Evolutionary conservation across 106 monocot genomes (phyloP).

Genomic region (Dactylorhiza incarnata): DNA sequence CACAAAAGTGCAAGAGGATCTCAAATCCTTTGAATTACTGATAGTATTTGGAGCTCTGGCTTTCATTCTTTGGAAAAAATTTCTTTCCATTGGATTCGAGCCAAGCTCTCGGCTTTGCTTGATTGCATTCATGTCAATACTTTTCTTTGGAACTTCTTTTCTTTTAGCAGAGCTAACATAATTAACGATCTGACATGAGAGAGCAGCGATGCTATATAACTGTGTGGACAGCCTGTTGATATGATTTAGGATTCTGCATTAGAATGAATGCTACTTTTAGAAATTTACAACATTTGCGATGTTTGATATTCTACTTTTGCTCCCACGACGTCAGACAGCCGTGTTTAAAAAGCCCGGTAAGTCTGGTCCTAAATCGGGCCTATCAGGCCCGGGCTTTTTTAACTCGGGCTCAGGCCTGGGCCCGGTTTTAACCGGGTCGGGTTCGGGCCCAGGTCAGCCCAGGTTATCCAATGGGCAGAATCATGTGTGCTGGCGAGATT

Average conservation of each 20-base stretch:
- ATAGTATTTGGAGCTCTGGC: conserved; percentile 27
- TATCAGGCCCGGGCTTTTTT: too few species aligned
- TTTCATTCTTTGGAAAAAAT: conserved; percentile 35
- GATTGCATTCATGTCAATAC: conserved; percentile 95
- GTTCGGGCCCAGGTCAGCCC: too few species aligned
- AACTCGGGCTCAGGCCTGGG: too few species aligned
- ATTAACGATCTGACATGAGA: conserved; percentile 69
- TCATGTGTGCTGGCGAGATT: too few species aligned
- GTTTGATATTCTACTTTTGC: too few species aligned
- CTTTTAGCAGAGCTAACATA: conserved; percentile 32
- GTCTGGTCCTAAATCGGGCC: too few species aligned
- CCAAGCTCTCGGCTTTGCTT: conserved; percentile 71
- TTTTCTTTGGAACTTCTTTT: conserved; percentile 51
- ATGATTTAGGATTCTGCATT: conserved; percentile 71
- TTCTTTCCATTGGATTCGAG: conserved; percentile 88
- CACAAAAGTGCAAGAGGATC: conserved; percentile 12
- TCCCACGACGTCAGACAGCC: too few species aligned
- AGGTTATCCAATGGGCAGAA: too few species aligned
- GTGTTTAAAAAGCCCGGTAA: too few species aligned
- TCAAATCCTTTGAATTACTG: conserved; percentile 23
- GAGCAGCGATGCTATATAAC: conserved; percentile 88
- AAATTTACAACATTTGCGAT: too few species aligned
- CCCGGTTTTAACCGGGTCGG: too few species aligned
- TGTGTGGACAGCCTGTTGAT: conserved; percentile 87
- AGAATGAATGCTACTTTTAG: neutral